phyloP scores from a whole-genome alignment of 2,329 filamentous ascomycete species.

The Cytospora leucostoma region DNA sequence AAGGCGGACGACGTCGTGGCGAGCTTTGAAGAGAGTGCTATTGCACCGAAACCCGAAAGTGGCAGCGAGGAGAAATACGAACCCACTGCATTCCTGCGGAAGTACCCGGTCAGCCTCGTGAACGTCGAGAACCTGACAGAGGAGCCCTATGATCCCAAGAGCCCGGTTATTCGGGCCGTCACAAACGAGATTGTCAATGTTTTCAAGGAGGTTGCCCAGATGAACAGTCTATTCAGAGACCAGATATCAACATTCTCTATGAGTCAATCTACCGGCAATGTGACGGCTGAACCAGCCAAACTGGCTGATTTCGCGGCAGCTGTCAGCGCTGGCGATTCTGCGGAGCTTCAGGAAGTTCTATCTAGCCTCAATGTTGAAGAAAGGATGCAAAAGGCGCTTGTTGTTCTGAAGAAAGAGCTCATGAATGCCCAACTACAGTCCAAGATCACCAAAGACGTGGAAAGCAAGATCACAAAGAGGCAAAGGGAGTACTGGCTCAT shows the following conservation, averaged over 20 bases:
- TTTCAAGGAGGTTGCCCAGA: slow-evolving; percentile 92
- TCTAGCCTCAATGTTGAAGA: slow-evolving; percentile 89
- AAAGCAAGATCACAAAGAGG: slow-evolving; percentile 94
- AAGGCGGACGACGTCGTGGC: slow-evolving; percentile 87
- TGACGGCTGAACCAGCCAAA: slow-evolving; percentile 92
- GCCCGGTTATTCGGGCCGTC: slow-evolving; percentile 83
- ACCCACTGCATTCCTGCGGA: slow-evolving; percentile 86
- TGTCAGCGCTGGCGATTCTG: slow-evolving; percentile 89
- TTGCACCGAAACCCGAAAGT: slow-evolving; percentile 61
- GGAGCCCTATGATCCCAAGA: slow-evolving; percentile 87
- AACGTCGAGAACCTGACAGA: slow-evolving; percentile 93
- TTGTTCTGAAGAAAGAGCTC: slow-evolving; percentile 94
- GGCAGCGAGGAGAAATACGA: slow-evolving; percentile 65
- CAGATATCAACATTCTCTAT: slow-evolving; percentile 97
- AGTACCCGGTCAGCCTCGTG: slow-evolving; percentile 89
- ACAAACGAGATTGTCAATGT: slow-evolving; percentile 98
- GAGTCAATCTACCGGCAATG: slow-evolving; percentile 91
- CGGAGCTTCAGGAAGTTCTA: slow-evolving; percentile 89
- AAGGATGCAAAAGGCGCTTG: slow-evolving; percentile 84
- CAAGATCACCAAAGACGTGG: slow-evolving; percentile 97
- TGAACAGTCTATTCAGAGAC: slow-evolving; percentile 94
- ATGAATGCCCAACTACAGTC: slow-evolving; percentile 97
- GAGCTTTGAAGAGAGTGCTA: slow-evolving; percentile 85
- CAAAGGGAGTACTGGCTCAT: slow-evolving; percentile 98
- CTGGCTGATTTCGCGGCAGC: slow-evolving; percentile 96